Evolutionary conservation across 2,329 filamentous ascomycete species (phyloP), one percentile per base, ranked within the genome.

Genomic region (Colletotrichum simmondsii): DNA sequence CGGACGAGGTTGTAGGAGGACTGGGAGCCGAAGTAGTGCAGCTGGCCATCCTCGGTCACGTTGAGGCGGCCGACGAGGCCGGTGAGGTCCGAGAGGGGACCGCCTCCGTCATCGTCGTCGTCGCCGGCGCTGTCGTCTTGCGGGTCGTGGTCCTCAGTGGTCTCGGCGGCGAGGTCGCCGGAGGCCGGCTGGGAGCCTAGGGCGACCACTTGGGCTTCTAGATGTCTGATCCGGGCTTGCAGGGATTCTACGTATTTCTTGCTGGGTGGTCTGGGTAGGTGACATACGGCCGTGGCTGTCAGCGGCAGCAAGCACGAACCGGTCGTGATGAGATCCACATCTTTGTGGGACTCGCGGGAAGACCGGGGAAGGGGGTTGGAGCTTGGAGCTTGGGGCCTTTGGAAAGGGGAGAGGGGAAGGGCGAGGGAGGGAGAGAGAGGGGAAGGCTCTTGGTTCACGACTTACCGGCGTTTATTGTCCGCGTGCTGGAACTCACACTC

Each of bases 1-100:
- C 49, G 64, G 5, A 75, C 63, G 8, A 78, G 72, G 14, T 78
- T 74, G 26, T 74, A 78, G 1, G 74, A 76, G 56, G 76, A 77
- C 30, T 77, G 77, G 1, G 76, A 77, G 12, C 76, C 77, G 46
- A 79, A 78, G 28, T 76, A 78, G 42, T 75, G 76, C 19, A 79
- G 35, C 49, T 78, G 75, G 6, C 77, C 77, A 24, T 77, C 75
- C 2, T 75, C 75, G 2, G 35, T 72, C 22, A 78, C 59, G 35
- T 68, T 71, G 5, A 71, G 68, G 24, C 57, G 68, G 4, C 68
- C 68, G 3, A 76, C 58, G 1, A 75, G 42, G 1, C 70, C 76
- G 0, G 75, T 75, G 1, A 78, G 54, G 46, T 77, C 71, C 8
- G 73, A 67, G 5, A 75, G 19, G 2, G 74, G 74, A 53, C 42